A percentile compares a stretch with the other conserved stretches of the same genome.
Evolutionary conservation across 164 flowering plant species (phyloP).

Genomic region (Vitis riparia): DNA sequence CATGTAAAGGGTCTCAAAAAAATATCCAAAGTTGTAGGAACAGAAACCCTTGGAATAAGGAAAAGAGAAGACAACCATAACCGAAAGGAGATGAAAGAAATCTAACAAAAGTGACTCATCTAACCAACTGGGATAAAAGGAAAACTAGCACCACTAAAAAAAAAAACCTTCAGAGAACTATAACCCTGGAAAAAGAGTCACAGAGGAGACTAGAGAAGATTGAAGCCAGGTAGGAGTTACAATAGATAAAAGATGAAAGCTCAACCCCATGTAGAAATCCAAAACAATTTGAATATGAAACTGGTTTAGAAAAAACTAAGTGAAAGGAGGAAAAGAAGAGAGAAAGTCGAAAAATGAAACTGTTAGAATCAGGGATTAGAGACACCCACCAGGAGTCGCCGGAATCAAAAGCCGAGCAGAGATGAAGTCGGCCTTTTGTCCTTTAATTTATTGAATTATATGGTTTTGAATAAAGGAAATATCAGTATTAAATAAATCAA

Average conservation of each 20-base stretch:
- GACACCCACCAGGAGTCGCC: neutral
- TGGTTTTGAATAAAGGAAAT: no score
- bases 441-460: no score
- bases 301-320: neutral
- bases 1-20: neutral
- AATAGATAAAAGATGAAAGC: neutral
- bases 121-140: neutral
- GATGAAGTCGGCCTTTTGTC: neutral
- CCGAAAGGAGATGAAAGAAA: neutral
- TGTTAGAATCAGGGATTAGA: neutral
- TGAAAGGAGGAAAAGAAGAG: neutral
- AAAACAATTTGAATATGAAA: neutral
- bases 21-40: slow-evolving; percentile 14
- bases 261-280: neutral
- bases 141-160: neutral
- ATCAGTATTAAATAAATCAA: neutral
- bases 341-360: neutral
- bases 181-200: no score
- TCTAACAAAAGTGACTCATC: neutral
- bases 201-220: no score
- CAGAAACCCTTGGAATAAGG: slow-evolving; percentile 16
- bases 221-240: neutral
- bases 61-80: slow-evolving; percentile 9
- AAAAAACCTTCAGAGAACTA: neutral
- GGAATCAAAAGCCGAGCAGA: neutral